Evolutionary conservation across 495 filamentous ascomycete species (phyloP), one percentile per base, ranked within the genome.

Genomic region (Penicillium herquei): DNA sequence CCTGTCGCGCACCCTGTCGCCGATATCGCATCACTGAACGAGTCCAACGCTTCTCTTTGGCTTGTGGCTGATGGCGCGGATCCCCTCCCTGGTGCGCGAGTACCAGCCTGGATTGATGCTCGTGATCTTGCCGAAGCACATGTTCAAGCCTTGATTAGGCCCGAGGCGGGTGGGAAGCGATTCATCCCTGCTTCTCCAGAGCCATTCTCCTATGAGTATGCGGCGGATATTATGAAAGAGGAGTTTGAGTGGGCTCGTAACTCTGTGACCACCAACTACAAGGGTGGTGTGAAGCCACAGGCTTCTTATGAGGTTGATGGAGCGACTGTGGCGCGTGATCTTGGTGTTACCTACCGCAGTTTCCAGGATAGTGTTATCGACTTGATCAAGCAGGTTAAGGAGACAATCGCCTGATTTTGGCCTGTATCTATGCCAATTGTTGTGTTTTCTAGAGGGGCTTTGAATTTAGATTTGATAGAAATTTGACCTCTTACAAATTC

Each of bases 71-170:
- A 57, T 6, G 64, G 63, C 12, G 51, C 45, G 5, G 51, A 62
- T 17, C 60, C 70, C 10, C 41, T 77, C 7, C 74, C 75, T 6
- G 50, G 50, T 5, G 58, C 64, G 0, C 54, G 68, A 0, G 69
- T 78, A 0, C 67, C 70, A 0, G 70, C 70, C 7, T 80, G 72
- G 72, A 65, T 79, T 32, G 76, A 80, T 57, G 77, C 69, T 3
- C 61, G 77, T 1, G 77, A 79, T 57, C 56, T 79, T 6, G 77
- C 75, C 0, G 55, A 54, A 26, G 74, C 70, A 10, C 76, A 80
- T 66, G 68, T 78, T 34, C 60, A 70, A 31, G 75, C 77, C 0
- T 51, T 73, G 13, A 35, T 72, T 50, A 50, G 41, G 12, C 57
- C 58, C 0, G 71, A 65, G 32, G 72, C 61, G 0, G 70, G 70